phyloP scores from a whole-genome alignment of 345 rosid genomes.

The Raphanus raphanistrum region DNA sequence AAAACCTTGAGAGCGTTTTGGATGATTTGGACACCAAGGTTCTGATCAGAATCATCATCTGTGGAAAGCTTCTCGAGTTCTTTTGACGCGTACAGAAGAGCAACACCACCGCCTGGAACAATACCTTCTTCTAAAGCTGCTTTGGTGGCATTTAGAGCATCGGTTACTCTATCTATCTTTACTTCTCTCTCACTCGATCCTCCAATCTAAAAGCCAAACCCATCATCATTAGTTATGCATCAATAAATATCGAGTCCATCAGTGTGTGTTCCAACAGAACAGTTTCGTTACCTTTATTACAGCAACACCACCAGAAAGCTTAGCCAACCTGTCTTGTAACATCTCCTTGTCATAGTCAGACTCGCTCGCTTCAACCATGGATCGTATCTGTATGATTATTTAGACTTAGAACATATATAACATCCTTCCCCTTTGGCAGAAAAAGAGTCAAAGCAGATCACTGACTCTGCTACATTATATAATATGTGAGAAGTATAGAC shows the following conservation, averaged over 20 bases:
- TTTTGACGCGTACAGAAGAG: conserved; percentile 87
- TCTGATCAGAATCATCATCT: conserved; percentile 77
- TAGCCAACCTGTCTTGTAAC: conserved; percentile 90
- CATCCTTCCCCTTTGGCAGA: neutral
- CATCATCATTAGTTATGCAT: neutral
- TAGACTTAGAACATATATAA: neutral
- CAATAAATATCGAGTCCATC: neutral
- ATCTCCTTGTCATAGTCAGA: conserved; percentile 96
- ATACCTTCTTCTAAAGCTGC: conserved; percentile 99
- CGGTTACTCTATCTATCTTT: conserved; percentile 93
- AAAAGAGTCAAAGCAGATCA: neutral
- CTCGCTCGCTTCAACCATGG: conserved; percentile 70
- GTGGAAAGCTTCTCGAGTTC: conserved; percentile 83
- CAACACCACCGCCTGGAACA: conserved; percentile 97
- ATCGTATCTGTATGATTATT: conserved; percentile 55
- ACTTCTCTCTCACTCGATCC: conserved; percentile 98
- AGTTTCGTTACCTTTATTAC: conserved; percentile 72
- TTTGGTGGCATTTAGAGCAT: conserved; percentile 96
- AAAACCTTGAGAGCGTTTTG: conserved; percentile 93
- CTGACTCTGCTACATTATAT: neutral
- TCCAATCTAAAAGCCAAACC: conserved; percentile 61
- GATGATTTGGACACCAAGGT: conserved; percentile 90
- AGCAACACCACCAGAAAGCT: conserved; percentile 96
- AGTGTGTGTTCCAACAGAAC: neutral
- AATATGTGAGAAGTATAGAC: conserved; percentile 9